A percentile compares a stretch with the other conserved stretches of the same genome.
Conservation (phyloP, 192 early-diverging fungal genomes). For the Podila minutissima region DNA sequence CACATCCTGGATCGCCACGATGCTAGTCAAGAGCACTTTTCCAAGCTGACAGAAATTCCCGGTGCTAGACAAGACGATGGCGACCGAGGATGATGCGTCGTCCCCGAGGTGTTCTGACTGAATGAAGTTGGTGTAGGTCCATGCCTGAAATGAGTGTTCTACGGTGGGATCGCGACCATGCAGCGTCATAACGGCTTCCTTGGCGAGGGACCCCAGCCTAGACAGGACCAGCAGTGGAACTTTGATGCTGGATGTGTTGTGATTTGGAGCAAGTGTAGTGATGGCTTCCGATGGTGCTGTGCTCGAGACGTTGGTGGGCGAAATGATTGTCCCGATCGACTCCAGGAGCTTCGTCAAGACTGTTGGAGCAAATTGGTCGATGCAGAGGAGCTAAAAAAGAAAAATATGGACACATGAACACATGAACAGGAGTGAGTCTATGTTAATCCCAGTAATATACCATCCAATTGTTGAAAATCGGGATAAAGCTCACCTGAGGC, state of each 20-base stretch:
- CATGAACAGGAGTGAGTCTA: no score
- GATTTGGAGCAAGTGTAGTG: no score
- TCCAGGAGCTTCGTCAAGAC: conserved; percentile 20
- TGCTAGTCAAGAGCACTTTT: background rate
- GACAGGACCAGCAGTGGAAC: background rate
- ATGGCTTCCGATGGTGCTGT: no score
- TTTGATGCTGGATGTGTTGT: background rate
- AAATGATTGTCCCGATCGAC: conserved; percentile 8
- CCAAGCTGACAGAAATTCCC: background rate
- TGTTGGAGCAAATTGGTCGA: background rate
- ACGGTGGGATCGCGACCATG: background rate
- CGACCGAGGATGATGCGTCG: background rate
- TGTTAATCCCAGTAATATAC: background rate
- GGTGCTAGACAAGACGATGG: background rate
- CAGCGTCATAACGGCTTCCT: background rate
- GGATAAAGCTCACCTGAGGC: background rate
- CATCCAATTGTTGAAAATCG: background rate
- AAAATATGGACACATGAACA: background rate
- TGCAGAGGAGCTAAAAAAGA: conserved; percentile 4
- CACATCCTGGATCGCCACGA: background rate
- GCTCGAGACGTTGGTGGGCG: background rate
- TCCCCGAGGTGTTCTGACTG: background rate
- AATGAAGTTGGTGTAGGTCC: no score
- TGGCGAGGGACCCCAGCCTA: background rate
- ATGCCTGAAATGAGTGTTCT: background rate